Base-by-base conservation (phyloP, 306 rosid species). In the Quercus agrifolia region DNA sequence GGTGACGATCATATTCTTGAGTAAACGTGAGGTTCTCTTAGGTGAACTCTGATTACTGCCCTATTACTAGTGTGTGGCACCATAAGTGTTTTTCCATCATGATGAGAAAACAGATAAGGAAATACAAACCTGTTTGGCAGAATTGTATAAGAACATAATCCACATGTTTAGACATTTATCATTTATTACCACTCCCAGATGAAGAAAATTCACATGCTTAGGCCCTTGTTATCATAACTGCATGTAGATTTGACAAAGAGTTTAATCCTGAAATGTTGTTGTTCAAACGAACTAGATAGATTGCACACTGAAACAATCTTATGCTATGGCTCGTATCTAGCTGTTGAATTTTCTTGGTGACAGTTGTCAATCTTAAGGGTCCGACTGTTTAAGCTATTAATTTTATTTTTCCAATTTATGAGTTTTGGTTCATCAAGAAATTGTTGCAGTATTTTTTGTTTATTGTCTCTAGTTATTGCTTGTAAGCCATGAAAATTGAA, bases 1-100 rank as follows among this genome's bases (percentile, higher is more conserved):
- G 46, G 46, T 87, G 81, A 84, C 85, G 21, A 61, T 81, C 55
- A 0, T 61, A 41, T 74, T 70, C 28, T 64, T 49, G 12, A 33
- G 54, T 61, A 31, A 23, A 56, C 46, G 23, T 75, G 74, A 79
- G 38, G 56, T 71, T 52, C 31, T 71, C 17, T 62, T 15, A n/a
- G 11, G 74, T 62, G 5, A 70, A 31, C 30, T 28, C 31, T 30
- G 21, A 5, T 19, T 64, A 41, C n/a, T 49, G 68, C 56, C 52
- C 21, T 33, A 35, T 10, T 67, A 25, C 27, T 67, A 35, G 51
- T 19, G 46, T 20, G 19, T 67, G 25, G 12, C 17, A 2, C 23
- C 12, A 15, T 20, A 59, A 59, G 27, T 59, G 27, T 20, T 20
- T 59, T 59, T 59, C 27, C 66, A 59, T 59, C 67, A 21, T 61